These are phyloP conservation scores for Excoecaria cochinchinensis DNA, from an alignment of 345 rosid species.

Conservation along the genomic window DNA sequence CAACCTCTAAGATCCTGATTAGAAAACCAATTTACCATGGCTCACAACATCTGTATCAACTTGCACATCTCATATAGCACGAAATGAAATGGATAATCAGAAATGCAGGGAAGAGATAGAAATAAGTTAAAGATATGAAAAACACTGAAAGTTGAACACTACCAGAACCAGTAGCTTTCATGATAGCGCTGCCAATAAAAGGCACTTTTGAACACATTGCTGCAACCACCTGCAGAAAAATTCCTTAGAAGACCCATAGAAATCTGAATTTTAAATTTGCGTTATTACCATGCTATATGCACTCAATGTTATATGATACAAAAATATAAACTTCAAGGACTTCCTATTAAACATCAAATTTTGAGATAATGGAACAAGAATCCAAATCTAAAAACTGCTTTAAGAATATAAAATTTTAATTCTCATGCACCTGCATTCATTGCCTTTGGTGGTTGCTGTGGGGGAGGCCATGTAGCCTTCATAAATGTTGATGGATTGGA, in stretches of 20 bases:
- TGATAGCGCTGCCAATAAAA: slow-evolving; percentile 73
- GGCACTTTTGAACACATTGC: slow-evolving; percentile 97
- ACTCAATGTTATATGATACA: background rate
- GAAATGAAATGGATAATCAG: background rate
- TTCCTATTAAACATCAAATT: background rate
- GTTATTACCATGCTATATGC: background rate
- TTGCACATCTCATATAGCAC: background rate
- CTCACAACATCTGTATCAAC: slow-evolving; percentile 2
- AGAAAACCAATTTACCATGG: background rate
- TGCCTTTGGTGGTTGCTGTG: background rate
- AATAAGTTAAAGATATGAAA: background rate
- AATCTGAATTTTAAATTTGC: background rate
- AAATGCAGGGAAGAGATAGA: background rate
- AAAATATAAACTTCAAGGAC: background rate
- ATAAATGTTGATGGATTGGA: background rate
- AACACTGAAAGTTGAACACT: slow-evolving; percentile 21
- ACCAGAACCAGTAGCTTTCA: slow-evolving; percentile 80
- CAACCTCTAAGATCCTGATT: background rate
- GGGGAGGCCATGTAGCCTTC: background rate
- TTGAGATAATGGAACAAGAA: background rate
- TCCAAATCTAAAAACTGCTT: background rate
- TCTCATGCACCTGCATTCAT: background rate
- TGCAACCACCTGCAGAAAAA: slow-evolving; percentile 69
- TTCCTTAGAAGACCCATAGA: slow-evolving; percentile 17
- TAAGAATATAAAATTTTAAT: background rate